Conservation (phyloP, 768 basidiomycete genomes). For the Inosperma sp. region DNA sequence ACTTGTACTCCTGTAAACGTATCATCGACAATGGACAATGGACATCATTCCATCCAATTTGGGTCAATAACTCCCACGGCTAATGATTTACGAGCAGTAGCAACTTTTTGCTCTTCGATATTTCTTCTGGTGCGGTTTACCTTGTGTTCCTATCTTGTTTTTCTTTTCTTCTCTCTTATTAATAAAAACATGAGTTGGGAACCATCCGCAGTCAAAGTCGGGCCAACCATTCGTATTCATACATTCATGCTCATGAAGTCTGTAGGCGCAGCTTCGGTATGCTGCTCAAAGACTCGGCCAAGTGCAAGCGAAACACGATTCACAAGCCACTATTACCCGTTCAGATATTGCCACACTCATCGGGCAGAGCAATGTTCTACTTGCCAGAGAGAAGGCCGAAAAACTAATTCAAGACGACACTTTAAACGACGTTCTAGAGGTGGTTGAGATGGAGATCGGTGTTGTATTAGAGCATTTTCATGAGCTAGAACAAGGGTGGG, state of each 20-base stretch:
- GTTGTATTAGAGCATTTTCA: constrained; percentile 52
- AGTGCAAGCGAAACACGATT: constrained; percentile 64
- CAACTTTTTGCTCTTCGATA: no score
- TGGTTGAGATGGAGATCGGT: constrained; percentile 64
- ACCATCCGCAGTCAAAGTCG: constrained; percentile 34
- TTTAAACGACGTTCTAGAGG: constrained; percentile 57
- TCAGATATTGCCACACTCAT: constrained; percentile 66
- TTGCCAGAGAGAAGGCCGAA: constrained; percentile 72
- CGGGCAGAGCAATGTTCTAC: constrained; percentile 51
- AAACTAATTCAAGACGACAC: constrained; percentile 60
- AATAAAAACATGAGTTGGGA: constrained; percentile 29
- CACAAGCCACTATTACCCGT: constrained; percentile 55
- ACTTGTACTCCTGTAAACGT: no score
- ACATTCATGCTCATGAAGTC: constrained; percentile 4
- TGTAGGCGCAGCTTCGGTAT: constrained; percentile 56
- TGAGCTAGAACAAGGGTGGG: constrained; percentile 52
- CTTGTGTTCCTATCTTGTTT: background rate
- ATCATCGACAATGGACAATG: no score
- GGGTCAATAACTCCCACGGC: no score
- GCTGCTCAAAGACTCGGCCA: constrained; percentile 65
- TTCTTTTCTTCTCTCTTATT: background rate
- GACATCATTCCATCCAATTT: no score
- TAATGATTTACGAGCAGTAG: no score
- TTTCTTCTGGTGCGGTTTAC: no score
- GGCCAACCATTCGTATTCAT: background rate